These are phyloP conservation scores for Pseudogymnoascus sp. DNA, from an alignment of 2,329 filamentous ascomycete species.

Conservation along the genomic window DNA sequence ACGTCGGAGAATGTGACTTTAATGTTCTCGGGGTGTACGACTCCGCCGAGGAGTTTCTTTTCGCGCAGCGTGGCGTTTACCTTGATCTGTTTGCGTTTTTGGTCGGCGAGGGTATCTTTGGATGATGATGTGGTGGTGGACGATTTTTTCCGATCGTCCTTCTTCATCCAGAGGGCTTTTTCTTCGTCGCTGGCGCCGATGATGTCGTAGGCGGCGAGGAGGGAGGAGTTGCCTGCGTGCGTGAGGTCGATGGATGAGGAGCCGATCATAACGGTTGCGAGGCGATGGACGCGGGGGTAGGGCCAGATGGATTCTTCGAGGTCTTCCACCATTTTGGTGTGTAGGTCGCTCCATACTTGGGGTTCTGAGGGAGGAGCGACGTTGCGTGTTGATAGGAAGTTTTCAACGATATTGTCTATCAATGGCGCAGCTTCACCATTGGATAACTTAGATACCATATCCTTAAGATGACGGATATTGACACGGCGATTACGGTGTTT, in stretches of 20 bases:
- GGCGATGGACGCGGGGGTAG: constrained; percentile 53
- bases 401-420: constrained; percentile 22
- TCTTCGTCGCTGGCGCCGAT: constrained; percentile 39
- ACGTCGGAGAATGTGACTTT: constrained; percentile 83
- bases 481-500: constrained; percentile 44
- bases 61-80: constrained; percentile 68
- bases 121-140: background rate
- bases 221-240: constrained; percentile 19
- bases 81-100: constrained; percentile 39
- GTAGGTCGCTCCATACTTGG: constrained; percentile 16
- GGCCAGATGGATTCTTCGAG: constrained; percentile 49
- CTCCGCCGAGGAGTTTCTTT: constrained; percentile 71
- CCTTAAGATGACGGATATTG: constrained; percentile 58
- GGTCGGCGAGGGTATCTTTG: constrained; percentile 29
- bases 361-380: constrained; percentile 18
- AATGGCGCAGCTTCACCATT: constrained; percentile 20
- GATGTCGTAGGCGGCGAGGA: constrained; percentile 35
- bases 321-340: constrained; percentile 24
- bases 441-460: constrained; percentile 44
- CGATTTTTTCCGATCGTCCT: constrained; percentile 19
- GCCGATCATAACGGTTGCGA: constrained; percentile 44
- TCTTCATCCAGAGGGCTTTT: constrained; percentile 35
- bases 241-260: constrained; percentile 35
- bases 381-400: constrained; percentile 18
- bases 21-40: constrained; percentile 75